These are phyloP conservation scores for Botrytis galanthina DNA, from an alignment of 2,329 filamentous ascomycete genomes.

Conservation along the genomic window DNA sequence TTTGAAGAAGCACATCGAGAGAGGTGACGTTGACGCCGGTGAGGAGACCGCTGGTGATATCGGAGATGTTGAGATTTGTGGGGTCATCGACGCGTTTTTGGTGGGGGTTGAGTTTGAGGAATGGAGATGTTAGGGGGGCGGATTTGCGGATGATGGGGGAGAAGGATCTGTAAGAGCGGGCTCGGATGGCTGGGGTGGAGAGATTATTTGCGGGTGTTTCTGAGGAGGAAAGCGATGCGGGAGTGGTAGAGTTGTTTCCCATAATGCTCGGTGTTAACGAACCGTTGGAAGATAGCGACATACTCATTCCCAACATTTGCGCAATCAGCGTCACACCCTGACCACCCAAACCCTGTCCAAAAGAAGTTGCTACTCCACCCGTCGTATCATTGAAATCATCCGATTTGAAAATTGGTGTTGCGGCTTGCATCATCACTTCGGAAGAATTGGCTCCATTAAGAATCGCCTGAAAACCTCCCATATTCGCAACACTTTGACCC, in stretches of 20 bases:
- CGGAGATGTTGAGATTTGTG: neutral
- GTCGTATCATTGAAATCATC: constrained; percentile 14
- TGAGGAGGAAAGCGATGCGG: neutral
- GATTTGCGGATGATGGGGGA: neutral
- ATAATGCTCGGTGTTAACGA: neutral
- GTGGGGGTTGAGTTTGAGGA: neutral
- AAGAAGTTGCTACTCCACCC: constrained; percentile 8
- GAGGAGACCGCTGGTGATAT: neutral
- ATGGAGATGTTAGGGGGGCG: neutral
- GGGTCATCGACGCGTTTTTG: neutral
- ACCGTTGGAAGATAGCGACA: neutral
- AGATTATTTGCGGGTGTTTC: neutral
- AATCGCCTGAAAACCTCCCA: constrained; percentile 18
- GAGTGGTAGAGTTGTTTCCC: neutral
- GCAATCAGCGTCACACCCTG: constrained; percentile 8
- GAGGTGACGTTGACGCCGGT: constrained; percentile 13
- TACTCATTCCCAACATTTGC: constrained; percentile 4
- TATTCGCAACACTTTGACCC: constrained; percentile 1
- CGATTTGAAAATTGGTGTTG: neutral
- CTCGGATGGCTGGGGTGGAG: neutral
- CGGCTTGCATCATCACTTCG: neutral
- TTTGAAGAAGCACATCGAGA: neutral
- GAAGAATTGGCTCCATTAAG: neutral
- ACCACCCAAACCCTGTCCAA: constrained; percentile 16
- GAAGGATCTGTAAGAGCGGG: neutral